Percentiles rank a stretch among this genome's conserved stretches.
Evolutionary conservation across 257 asterid species (phyloP).

Genomic region (Solanum phureja): DNA sequence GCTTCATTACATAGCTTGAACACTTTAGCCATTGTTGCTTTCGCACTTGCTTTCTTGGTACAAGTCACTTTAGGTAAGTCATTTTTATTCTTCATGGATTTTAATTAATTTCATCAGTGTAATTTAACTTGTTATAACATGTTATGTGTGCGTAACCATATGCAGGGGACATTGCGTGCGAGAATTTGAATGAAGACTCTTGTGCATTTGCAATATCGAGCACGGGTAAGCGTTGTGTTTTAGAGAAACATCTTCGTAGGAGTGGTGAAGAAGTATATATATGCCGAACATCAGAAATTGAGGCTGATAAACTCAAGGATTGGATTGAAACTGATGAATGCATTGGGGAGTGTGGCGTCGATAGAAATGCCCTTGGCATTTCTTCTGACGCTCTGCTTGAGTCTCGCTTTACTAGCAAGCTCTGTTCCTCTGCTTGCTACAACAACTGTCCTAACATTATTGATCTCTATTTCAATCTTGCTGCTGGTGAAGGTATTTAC

Average conservation of each 20-base stretch:
- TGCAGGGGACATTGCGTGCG: constrained; percentile 46
- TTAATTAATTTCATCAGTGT: background rate
- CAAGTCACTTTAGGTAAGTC: constrained; percentile 25
- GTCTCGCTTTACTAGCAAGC: constrained; percentile 32
- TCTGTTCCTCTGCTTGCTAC: constrained; percentile 63
- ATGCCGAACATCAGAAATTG: constrained; percentile 53
- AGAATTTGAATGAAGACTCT: constrained; percentile 31
- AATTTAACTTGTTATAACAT: background rate
- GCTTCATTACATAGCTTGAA: constrained; percentile 15
- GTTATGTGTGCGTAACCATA: background rate
- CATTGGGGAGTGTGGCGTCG: constrained; percentile 49
- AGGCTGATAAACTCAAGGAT: constrained; percentile 35
- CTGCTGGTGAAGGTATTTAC: constrained; percentile 61
- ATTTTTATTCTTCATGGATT: background rate
- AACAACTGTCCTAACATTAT: constrained; percentile 49
- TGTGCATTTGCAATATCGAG: constrained; percentile 59
- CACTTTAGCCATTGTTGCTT: constrained; percentile 6
- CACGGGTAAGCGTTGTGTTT: constrained; percentile 54
- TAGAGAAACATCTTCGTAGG: constrained; percentile 48
- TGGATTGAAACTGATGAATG: constrained; percentile 59
- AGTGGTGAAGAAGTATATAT: constrained; percentile 33
- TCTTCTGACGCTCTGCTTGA: constrained; percentile 73
- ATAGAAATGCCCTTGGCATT: constrained; percentile 57
- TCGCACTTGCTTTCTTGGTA: constrained; percentile 12
- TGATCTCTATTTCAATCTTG: constrained; percentile 80